phyloP scores from a whole-genome alignment of 805 yeast genomes.

The Candida odintsovae region DNA sequence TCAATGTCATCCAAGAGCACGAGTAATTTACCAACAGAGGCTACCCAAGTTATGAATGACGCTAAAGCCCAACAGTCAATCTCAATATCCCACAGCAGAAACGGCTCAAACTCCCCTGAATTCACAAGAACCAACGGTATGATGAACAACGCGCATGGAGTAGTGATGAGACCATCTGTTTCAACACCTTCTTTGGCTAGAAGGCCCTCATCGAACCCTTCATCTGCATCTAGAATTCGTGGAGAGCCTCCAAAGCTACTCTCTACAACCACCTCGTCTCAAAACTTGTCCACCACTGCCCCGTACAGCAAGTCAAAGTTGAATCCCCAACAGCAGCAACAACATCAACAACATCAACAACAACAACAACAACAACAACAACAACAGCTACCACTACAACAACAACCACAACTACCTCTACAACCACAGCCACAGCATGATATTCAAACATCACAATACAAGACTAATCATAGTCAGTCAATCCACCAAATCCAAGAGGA shows the following conservation, averaged over 20 bases:
- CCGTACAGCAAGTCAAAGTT: conserved; percentile 1
- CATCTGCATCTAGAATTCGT: conserved; percentile 12
- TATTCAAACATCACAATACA: conserved; percentile 7
- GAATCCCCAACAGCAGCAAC: conserved; percentile 3
- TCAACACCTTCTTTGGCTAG: conserved; percentile 11
- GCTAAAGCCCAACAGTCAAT: not conserved
- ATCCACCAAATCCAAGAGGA: conserved; percentile 20
- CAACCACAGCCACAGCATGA: conserved; percentile 4
- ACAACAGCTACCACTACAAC: conserved; percentile 2
- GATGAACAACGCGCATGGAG: not conserved
- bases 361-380: conserved; percentile 3
- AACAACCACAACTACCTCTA: not conserved
- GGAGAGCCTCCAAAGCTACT: conserved; percentile 6
- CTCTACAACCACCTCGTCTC: conserved; percentile 11
- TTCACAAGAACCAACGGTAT: conserved; percentile 2
- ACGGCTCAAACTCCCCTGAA: conserved; percentile 7
- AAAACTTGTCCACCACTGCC: conserved; percentile 4
- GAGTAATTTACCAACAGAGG: not conserved
- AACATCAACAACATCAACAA: not conserved
- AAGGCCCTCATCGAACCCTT: conserved; percentile 10
- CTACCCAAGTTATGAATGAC: not conserved
- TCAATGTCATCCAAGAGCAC: conserved; percentile 4
- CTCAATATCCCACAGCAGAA: not conserved
- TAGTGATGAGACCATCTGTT: conserved; percentile 4
- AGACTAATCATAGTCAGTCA: not conserved